Conservation (phyloP, 495 filamentous ascomycete genomes). For the Cryomyces minteri region DNA sequence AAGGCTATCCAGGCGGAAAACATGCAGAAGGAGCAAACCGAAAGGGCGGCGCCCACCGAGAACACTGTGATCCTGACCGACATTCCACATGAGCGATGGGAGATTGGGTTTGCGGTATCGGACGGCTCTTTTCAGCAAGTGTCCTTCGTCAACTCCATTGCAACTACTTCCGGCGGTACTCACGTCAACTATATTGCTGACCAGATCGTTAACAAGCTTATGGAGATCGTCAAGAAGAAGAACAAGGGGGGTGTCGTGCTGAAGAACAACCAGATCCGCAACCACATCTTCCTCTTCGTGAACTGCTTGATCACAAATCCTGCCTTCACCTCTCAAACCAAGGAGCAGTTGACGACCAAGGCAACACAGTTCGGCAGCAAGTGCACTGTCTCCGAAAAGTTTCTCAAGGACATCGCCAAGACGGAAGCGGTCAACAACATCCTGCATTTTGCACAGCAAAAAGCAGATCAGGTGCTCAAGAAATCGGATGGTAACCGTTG, state of each 20-base stretch:
- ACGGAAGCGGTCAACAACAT: slow-evolving; percentile 87
- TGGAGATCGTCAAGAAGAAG: slow-evolving; percentile 75
- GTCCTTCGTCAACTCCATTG: slow-evolving; percentile 97
- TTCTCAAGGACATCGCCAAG: slow-evolving; percentile 74
- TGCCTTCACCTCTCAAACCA: slow-evolving; percentile 93
- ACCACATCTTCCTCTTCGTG: slow-evolving; percentile 97
- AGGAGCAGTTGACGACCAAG: slow-evolving; percentile 92
- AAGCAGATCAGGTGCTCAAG: slow-evolving; percentile 87
- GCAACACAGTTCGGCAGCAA: slow-evolving; percentile 79
- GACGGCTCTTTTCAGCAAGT: slow-evolving; percentile 96
- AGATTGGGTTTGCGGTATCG: slow-evolving; percentile 90
- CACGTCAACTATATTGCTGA: slow-evolving; percentile 95
- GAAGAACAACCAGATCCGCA: slow-evolving; percentile 74
- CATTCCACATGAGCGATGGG: slow-evolving; percentile 54
- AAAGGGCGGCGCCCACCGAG: slow-evolving; percentile 34
- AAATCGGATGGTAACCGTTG: slow-evolving; percentile 83
- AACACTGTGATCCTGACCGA: slow-evolving; percentile 69
- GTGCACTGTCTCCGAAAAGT: slow-evolving; percentile 62
- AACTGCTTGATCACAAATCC: slow-evolving; percentile 87
- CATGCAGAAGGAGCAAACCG: slow-evolving; percentile 26
- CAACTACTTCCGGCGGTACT: slow-evolving; percentile 87
- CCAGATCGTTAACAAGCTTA: slow-evolving; percentile 69
- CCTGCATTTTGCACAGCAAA: slow-evolving; percentile 75
- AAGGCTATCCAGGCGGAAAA: slow-evolving; percentile 76
- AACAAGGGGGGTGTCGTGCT: slow-evolving; percentile 74